Base-by-base conservation (phyloP, 805 yeast genomes). In the Grigorovia transvaalensis region DNA sequence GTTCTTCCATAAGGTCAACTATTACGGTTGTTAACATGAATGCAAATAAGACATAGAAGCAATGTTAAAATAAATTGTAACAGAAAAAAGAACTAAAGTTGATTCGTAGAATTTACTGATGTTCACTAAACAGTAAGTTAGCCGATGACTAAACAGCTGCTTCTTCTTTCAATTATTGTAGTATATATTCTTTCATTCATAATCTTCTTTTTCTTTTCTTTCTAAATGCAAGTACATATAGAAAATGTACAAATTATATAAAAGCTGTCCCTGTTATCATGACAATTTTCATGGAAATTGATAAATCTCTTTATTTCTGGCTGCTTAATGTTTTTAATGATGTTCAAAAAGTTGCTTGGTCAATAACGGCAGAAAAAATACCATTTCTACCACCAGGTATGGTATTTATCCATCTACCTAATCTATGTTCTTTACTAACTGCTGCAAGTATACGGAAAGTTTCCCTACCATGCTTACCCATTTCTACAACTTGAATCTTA, bases 351-450 rank as follows among this genome's bases (percentile, higher is more conserved):
- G 65, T 57, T 53, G 73, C 57, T 54, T 71, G 75, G 46, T 65
- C 74, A 51, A 79, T 71, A 29, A 72, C 72, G 52, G 76, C 79
- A 9, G 82, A 78, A 59, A 75, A 80, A 57, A 88, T 73, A 53
- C 88, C 88, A 68, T 86, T 88, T 66, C 91, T 79, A 33, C 85
- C 84, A 8, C 86, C 86, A 27, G 74, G 73, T 41, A 77, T 73
- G 50, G 78, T 74, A 46, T 76, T 73, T 27, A 82, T 67, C 96
- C 96, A 90, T 65, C 97, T 82, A 42, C 96, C 97, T 52, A 87
- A 73, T 64, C 85, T 80, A 63, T 85, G 96, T 69, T 91, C 96
- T 67, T 90, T 88, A 44, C 91, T 79, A 5, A 86, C 73, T 41
- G 88, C 74, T 0, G 85, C 91, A 56, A 79, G 71, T 11, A 88